phyloP scores from a whole-genome alignment of 169 alveolate species.

The Theileria sp. region DNA sequence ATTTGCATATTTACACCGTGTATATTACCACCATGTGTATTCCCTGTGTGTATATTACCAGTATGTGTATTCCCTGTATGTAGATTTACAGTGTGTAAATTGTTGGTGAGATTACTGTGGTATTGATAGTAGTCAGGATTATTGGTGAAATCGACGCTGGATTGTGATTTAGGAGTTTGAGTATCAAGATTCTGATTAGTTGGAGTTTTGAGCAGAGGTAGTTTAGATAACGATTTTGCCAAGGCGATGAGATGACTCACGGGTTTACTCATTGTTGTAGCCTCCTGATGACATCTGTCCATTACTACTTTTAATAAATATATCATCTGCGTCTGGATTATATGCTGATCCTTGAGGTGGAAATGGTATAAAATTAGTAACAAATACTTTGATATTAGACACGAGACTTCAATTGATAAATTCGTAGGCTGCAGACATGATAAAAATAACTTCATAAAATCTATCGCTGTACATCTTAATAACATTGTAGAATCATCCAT shows the following conservation, averaged over 20 bases:
- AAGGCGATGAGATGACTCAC: slow-evolving; percentile 27
- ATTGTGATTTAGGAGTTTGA: not conserved
- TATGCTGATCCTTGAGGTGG: slow-evolving; percentile 59
- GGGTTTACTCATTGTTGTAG: slow-evolving; percentile 32
- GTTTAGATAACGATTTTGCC: slow-evolving; percentile 11
- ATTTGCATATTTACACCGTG: no score
- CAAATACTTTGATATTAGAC: slow-evolving; percentile 53
- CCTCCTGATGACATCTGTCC: slow-evolving; percentile 51
- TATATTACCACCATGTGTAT: no score
- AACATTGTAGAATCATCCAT: slow-evolving; percentile 53
- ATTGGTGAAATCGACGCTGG: not conserved
- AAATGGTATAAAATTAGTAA: slow-evolving; percentile 51
- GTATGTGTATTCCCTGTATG: not conserved
- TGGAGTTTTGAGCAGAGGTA: not conserved
- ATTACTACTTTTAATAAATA: slow-evolving; percentile 64
- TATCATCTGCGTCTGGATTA: slow-evolving; percentile 63
- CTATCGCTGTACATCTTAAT: slow-evolving; percentile 64
- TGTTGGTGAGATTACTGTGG: not conserved
- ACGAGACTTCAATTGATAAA: slow-evolving; percentile 65
- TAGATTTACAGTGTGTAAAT: not conserved
- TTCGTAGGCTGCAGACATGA: slow-evolving; percentile 62
- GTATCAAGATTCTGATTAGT: not conserved
- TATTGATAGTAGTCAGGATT: not conserved
- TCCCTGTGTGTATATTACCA: not conserved
- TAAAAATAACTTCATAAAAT: slow-evolving; percentile 58